A percentile compares a stretch with the other conserved stretches of the same genome.
phyloP scores from a whole-genome alignment of 2,329 filamentous ascomycete genomes.

The Myriosclerotinia duriaeana region DNA sequence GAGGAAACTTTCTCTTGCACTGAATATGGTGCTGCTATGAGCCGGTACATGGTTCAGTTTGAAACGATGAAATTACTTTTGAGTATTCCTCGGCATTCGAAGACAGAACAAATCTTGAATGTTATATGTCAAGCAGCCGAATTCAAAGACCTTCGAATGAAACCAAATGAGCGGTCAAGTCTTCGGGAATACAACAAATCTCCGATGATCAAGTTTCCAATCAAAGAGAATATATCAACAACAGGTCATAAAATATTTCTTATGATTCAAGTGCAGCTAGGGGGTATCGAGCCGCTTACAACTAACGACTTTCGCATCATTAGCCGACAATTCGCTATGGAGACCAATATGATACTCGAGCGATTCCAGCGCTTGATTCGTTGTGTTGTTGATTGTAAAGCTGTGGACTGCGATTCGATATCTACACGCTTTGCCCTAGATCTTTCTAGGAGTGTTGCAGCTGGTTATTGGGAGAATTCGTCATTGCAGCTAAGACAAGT shows the following conservation, averaged over 20 bases:
- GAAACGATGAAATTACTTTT: slow-evolving; percentile 75
- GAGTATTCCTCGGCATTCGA: slow-evolving; percentile 58
- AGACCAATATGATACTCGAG: slow-evolving; percentile 65
- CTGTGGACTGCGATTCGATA: slow-evolving; percentile 58
- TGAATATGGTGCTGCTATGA: slow-evolving; percentile 77
- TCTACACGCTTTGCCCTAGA: slow-evolving; percentile 70
- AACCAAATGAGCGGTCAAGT: slow-evolving; percentile 63
- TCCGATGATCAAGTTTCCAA: slow-evolving; percentile 65
- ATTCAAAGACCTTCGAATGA: slow-evolving; percentile 71
- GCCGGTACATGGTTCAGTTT: slow-evolving; percentile 76
- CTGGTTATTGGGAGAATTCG: slow-evolving; percentile 74
- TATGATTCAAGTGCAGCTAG: slow-evolving; percentile 73
- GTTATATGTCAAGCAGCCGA: slow-evolving; percentile 67
- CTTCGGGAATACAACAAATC: slow-evolving; percentile 74
- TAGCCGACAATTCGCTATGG: slow-evolving; percentile 57
- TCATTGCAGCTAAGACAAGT: slow-evolving; percentile 82
- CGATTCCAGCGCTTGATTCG: slow-evolving; percentile 68
- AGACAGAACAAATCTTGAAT: slow-evolving; percentile 66
- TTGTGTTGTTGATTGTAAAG: slow-evolving; percentile 74
- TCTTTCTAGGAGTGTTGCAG: slow-evolving; percentile 72
- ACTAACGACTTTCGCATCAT: slow-evolving; percentile 55
- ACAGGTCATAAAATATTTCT: slow-evolving; percentile 74
- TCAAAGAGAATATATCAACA: slow-evolving; percentile 65
- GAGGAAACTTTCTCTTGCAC: slow-evolving; percentile 57
- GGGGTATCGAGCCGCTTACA: slow-evolving; percentile 61